These are phyloP conservation scores for Rubroboletus satanas DNA, from an alignment of 768 basidiomycete genomes.

Conservation along the genomic window DNA sequence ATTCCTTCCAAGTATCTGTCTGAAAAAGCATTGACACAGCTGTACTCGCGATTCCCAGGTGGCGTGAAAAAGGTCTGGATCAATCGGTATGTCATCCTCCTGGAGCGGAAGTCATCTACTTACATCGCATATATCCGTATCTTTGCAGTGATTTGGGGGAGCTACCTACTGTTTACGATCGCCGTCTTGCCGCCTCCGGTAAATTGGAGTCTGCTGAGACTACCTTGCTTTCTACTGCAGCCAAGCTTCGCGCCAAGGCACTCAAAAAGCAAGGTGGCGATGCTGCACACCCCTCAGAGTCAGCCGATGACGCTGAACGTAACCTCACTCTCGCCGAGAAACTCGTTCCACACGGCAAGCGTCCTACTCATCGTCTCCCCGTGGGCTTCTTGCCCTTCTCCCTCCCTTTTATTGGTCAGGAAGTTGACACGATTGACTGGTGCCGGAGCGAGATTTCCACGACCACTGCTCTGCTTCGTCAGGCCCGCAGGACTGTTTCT, in stretches of 20 bases:
- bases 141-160: slow-evolving; percentile 70
- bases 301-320: slow-evolving; percentile 28
- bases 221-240: slow-evolving; percentile 65
- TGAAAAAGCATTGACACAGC: slow-evolving; percentile 55
- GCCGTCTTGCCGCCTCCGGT: slow-evolving; percentile 63
- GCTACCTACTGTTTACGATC: slow-evolving; percentile 77
- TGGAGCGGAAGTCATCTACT: neutral
- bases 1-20: slow-evolving; percentile 78
- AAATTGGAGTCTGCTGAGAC: slow-evolving; percentile 90
- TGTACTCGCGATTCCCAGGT: slow-evolving; percentile 85
- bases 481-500: slow-evolving; percentile 37
- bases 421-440: slow-evolving; percentile 95
- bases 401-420: slow-evolving; percentile 69
- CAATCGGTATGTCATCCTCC: slow-evolving; percentile 53
- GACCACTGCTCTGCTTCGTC: slow-evolving; percentile 50
- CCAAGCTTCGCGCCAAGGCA: slow-evolving; percentile 62
- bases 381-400: slow-evolving; percentile 50
- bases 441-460: slow-evolving; percentile 66
- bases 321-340: slow-evolving; percentile 39
- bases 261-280: slow-evolving; percentile 39
- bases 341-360: slow-evolving; percentile 64
- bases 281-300: slow-evolving; percentile 16
- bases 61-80: slow-evolving; percentile 92
- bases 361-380: slow-evolving; percentile 76
- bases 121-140: neutral